phyloP scores from a whole-genome alignment of 23 red algal species.

The Gracilaria vermiculophylla region DNA sequence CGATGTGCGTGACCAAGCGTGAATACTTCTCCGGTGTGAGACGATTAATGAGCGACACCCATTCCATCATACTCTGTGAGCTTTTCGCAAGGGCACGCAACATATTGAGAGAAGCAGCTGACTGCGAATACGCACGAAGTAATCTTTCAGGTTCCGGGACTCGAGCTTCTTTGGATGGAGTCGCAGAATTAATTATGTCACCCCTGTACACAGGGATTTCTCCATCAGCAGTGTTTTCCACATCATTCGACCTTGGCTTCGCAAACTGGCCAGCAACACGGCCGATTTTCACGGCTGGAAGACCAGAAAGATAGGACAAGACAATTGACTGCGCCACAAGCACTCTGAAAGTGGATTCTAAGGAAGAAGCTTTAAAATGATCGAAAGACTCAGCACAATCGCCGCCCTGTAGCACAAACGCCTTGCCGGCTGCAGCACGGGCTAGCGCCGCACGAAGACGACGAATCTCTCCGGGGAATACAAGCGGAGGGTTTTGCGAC shows the following conservation, averaged over 20 bases:
- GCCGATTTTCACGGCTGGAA: slow-evolving; percentile 80
- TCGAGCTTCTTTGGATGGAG: slow-evolving; percentile 35
- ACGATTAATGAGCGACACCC: slow-evolving; percentile 54
- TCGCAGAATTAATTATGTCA: slow-evolving; percentile 75
- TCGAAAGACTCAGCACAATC: slow-evolving; percentile 86
- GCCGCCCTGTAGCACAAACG: slow-evolving; percentile 88
- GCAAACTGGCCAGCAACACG: slow-evolving; percentile 93
- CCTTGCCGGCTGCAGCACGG: slow-evolving; percentile 64
- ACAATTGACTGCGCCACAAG: slow-evolving; percentile 76
- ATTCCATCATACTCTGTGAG: slow-evolving; percentile 61
- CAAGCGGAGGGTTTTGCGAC: slow-evolving; percentile 63
- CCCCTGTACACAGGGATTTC: slow-evolving; percentile 77
- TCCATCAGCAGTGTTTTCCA: slow-evolving; percentile 57
- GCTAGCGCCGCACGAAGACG: slow-evolving; percentile 42
- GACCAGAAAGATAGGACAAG: slow-evolving; percentile 68
- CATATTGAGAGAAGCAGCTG: slow-evolving; percentile 75
- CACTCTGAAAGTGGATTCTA: slow-evolving; percentile 68
- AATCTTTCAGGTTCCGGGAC: slow-evolving; percentile 77
- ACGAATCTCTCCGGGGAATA: slow-evolving; percentile 76
- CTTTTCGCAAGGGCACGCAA: slow-evolving; percentile 74
- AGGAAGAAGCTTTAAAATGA: slow-evolving; percentile 50
- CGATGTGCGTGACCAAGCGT: slow-evolving; percentile 61
- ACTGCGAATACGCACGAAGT: slow-evolving; percentile 72
- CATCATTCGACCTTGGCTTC: slow-evolving; percentile 67
- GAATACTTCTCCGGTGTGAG: slow-evolving; percentile 28